Percentiles rank a stretch among this genome's conserved stretches.
Evolutionary conservation across 495 filamentous ascomycete species (phyloP).

Genomic region (Cercophora samala): DNA sequence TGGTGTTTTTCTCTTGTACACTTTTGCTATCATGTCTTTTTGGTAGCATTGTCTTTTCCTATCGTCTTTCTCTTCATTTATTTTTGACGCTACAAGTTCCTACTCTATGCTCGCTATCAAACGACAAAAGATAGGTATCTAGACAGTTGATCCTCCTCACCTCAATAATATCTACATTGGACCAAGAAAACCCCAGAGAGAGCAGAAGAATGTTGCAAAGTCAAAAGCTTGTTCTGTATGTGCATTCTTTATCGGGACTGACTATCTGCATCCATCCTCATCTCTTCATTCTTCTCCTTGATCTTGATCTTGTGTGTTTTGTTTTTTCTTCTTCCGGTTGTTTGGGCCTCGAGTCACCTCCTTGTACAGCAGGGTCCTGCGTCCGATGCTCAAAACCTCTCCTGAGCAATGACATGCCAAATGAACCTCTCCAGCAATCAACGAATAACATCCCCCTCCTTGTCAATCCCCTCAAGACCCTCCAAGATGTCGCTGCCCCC

Average conservation of each 20-base stretch:
- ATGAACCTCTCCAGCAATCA: constrained; percentile 24
- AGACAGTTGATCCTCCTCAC: too few relatives aligned
- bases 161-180: too few relatives aligned
- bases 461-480: constrained; percentile 77
- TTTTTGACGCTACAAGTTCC: too few relatives aligned
- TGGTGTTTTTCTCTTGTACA: too few relatives aligned
- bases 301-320: not conserved
- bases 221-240: not conserved
- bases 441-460: constrained; percentile 61
- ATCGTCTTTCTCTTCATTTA: not conserved
- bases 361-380: not conserved
- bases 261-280: constrained; percentile 6
- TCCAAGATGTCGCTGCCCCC: constrained; percentile 89
- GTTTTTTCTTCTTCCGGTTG: not conserved
- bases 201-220: not conserved
- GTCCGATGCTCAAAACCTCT: not conserved
- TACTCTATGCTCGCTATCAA: too few relatives aligned
- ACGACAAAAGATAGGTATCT: too few relatives aligned
- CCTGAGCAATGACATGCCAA: not conserved
- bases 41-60: not conserved
- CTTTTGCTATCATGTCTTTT: not conserved
- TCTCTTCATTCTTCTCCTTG: not conserved
- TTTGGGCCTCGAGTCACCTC: not conserved
- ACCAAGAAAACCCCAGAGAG: not conserved
- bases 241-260: not conserved